Evolutionary conservation across 495 filamentous ascomycete species (phyloP).

Genomic region (Penicillium ochrochloron): DNA sequence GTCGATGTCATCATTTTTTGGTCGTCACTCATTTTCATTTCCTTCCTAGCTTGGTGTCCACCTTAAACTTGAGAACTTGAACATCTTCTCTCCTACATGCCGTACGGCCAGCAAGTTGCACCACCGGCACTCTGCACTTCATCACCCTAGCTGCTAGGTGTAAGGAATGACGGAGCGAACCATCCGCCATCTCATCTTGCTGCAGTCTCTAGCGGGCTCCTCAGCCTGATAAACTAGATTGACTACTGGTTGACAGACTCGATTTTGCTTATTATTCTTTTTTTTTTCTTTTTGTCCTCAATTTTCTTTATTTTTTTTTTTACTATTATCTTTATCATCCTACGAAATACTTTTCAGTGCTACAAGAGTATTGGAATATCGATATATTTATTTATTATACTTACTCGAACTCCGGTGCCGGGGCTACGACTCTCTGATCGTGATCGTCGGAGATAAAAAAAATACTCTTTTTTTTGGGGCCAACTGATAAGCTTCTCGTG

Average conservation of each 20-base stretch:
- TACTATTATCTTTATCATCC: background rate
- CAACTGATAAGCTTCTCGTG: slow-evolving; percentile 20
- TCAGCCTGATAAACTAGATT: slow-evolving; percentile 15
- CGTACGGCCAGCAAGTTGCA: background rate
- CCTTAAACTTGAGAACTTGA: background rate
- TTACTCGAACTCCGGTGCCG: slow-evolving; percentile 4
- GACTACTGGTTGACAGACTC: background rate
- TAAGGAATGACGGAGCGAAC: slow-evolving; percentile 42
- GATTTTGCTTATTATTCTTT: background rate
- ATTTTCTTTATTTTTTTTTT: background rate
- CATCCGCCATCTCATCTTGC: slow-evolving; percentile 37
- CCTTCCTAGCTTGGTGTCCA: background rate
- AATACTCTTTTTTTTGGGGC: slow-evolving; percentile 4
- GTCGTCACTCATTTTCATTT: background rate
- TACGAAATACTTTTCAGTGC: background rate
- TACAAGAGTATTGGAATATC: slow-evolving; percentile 3
- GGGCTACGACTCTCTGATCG: background rate
- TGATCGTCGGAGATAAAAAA: slow-evolving; percentile 30
- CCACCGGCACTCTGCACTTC: background rate
- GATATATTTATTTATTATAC: background rate
- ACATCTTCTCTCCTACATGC: background rate
- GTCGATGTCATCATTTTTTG: slow-evolving; percentile 9
- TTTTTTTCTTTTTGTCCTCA: background rate
- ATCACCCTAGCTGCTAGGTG: slow-evolving; percentile 3
- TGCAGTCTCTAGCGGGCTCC: slow-evolving; percentile 33